Conservation (phyloP, 2,329 filamentous ascomycete genomes). For the Colletotrichum horii region DNA sequence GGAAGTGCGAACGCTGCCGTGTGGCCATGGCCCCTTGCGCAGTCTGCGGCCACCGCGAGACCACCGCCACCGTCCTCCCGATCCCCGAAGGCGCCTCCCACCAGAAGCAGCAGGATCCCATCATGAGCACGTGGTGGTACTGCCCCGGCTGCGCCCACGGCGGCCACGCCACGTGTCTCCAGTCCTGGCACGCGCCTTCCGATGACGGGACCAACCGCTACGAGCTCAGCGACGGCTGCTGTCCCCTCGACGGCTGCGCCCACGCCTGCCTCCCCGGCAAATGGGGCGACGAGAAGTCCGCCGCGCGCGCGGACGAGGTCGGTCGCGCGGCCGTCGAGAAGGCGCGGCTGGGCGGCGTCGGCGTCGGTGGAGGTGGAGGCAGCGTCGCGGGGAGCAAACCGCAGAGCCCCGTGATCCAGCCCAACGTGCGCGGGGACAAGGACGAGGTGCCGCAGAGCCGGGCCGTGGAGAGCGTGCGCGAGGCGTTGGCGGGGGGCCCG, state of each 20-base stretch:
- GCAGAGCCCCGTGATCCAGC: slow-evolving; percentile 22
- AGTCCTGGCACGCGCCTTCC: slow-evolving; percentile 59
- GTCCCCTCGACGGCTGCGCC: slow-evolving; percentile 68
- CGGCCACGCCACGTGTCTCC: slow-evolving; percentile 64
- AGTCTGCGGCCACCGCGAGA: slow-evolving; percentile 61
- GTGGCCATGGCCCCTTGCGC: slow-evolving; percentile 61
- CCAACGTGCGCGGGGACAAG: slow-evolving; percentile 50
- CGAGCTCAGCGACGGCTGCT: slow-evolving; percentile 58
- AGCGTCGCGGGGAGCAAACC: slow-evolving; percentile 28
- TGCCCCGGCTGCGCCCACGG: slow-evolving; percentile 68
- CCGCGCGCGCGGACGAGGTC: slow-evolving; percentile 56
- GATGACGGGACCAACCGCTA: slow-evolving; percentile 23
- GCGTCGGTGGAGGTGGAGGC: slow-evolving; percentile 2
- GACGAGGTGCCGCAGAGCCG: slow-evolving; percentile 63
- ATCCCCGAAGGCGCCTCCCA: background rate
- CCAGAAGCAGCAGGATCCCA: slow-evolving; percentile 24
- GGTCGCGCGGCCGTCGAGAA: slow-evolving; percentile 52
- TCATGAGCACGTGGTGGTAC: slow-evolving; percentile 63
- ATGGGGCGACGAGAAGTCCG: slow-evolving; percentile 55
- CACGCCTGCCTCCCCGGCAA: slow-evolving; percentile 66
- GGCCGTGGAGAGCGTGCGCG: slow-evolving; percentile 65
- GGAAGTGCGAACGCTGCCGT: slow-evolving; percentile 63
- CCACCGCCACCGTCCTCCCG: slow-evolving; percentile 40
- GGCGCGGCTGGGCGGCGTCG: slow-evolving; percentile 29
- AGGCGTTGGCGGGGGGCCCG: slow-evolving; percentile 46